Base-by-base conservation (phyloP, 495 filamentous ascomycete genomes). In the Tuber microsphaerosporum region DNA sequence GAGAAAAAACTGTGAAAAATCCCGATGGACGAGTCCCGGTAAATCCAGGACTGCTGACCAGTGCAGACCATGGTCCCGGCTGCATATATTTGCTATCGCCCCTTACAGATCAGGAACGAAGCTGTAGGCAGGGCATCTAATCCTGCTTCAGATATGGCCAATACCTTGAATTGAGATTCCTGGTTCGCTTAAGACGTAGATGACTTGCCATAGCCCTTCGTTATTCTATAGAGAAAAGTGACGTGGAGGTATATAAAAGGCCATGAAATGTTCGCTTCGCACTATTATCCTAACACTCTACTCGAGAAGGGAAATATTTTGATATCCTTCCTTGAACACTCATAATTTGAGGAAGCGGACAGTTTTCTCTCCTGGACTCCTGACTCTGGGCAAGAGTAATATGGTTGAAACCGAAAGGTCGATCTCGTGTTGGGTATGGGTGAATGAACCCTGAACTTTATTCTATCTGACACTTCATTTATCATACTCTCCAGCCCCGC, bases 401-500 rank as follows among this genome's bases (percentile, higher is more conserved):
- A 65, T 65, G 56, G 14, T 65, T 65, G 56, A 65, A 34, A 65
- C 56, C 12, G 26, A 65, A 65, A 31, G 26, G 56, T 65, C 26
- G 31, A 34, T 34, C 56, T 65, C 14, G 56, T 65, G 56, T 65
- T 65, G 56, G 26, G 56, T 12, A 17, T 61, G 56, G 26, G 26
- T 17, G 26, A 65, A 19, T 34, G 26, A 4, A 6, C 26, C 56
- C 56, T 34, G 72, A 73, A 79, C 41, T 72, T 45, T 72, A 51
- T 74, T 78, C 72, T 43, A 71, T 48, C 46, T 46, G 56, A 65
- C 31, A 34, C 56, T 1, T 34, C 56, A 65, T 65, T n/a, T 16
- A 31, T 26, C 56, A 31, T 61, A 31, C 56, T 17, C 51, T 37
- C 8, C 34, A 70, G 73, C 73, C 73, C 41, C 74, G 73, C 77